Evolutionary conservation across 2,329 filamentous ascomycete genomes (phyloP).

Genomic region (Botryotinia narcissicola): DNA sequence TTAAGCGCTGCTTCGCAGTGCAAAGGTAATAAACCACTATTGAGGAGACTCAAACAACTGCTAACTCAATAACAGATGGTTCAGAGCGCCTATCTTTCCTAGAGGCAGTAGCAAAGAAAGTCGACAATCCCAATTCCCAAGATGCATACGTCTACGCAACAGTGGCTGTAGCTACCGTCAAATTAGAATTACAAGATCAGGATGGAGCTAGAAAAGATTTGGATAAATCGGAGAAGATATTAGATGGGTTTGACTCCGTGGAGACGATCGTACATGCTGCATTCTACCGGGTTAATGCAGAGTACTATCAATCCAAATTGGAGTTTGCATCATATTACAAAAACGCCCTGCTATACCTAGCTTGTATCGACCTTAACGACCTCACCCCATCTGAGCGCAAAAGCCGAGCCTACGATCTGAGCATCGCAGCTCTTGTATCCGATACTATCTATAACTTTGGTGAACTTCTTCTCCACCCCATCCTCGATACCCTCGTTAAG

Average conservation of each 20-base stretch:
- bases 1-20: constrained; percentile 84
- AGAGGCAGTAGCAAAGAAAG: constrained; percentile 77
- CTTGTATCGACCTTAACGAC: constrained; percentile 82
- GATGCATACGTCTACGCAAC: constrained; percentile 94
- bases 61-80: constrained; percentile 60
- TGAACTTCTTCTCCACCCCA: constrained; percentile 95
- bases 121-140: constrained; percentile 88
- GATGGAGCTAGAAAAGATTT: constrained; percentile 84
- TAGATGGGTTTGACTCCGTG: constrained; percentile 91
- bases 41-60: background rate
- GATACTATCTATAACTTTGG: constrained; percentile 99
- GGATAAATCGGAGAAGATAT: constrained; percentile 79
- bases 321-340: constrained; percentile 97
- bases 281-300: constrained; percentile 93
- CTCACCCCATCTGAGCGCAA: constrained; percentile 73
- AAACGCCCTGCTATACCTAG: constrained; percentile 95
- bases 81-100: constrained; percentile 84
- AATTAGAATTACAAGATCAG: constrained; percentile 74
- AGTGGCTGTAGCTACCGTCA: constrained; percentile 83
- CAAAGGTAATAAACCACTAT: constrained; percentile 52
- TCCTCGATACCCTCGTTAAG: constrained; percentile 80
- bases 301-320: constrained; percentile 88
- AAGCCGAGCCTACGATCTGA: constrained; percentile 85
- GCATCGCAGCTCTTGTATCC: constrained; percentile 87
- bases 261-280: constrained; percentile 93